Base-by-base conservation (phyloP, 202 grass and related monocot genomes). In the Digitaria exilis region DNA sequence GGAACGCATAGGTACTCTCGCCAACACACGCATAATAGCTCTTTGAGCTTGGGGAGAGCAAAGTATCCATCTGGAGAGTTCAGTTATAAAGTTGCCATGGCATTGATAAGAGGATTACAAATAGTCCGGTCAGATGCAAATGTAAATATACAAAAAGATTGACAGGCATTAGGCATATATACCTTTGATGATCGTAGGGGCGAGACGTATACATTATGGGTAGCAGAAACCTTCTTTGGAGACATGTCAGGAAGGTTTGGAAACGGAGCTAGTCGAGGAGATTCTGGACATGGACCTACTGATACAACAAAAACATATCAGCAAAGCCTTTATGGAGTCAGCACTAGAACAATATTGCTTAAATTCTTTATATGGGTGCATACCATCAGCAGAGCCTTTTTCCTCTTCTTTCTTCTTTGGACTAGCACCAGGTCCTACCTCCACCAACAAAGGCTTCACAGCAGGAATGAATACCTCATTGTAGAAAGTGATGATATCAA, bases 191-290 rank as follows among this genome's bases (percentile, higher is more conserved):
- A 87, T 52, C 93, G 81, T 65, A 98, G 55, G 12, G 91, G 93
- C 43, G 96, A 98, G 16, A 98, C 96, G n/a, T 96, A 98, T 13
- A 98, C 85, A 76, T 96, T 98, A 79, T 87, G 96, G 60, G 91
- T 81, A 80, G 96, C 93, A 85, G 96, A 98, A 71, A 98, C 93
- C 85, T 96, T 98, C 87, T 98, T 94, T 11, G 93, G 93, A 22
- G 96, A 98, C 96, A 98, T 98, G 77, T 96, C 93, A 43, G 96
- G 96, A 88, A 98, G 87, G 77, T 90, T 94, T 84, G 96, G 96
- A 84, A 98, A 96, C 77, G 89, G 86, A 77, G 96, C 71, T 65
- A 96, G 57, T 55, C 87, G 88, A 76, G 96, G 96, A 77, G 93
- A 98, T 83, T 94, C 91, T 58, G 90, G 96, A 80, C 90, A 82